These are phyloP conservation scores for Ophiocordyceps unilateralis DNA, from an alignment of 2,329 filamentous ascomycete genomes.

Conservation along the genomic window DNA sequence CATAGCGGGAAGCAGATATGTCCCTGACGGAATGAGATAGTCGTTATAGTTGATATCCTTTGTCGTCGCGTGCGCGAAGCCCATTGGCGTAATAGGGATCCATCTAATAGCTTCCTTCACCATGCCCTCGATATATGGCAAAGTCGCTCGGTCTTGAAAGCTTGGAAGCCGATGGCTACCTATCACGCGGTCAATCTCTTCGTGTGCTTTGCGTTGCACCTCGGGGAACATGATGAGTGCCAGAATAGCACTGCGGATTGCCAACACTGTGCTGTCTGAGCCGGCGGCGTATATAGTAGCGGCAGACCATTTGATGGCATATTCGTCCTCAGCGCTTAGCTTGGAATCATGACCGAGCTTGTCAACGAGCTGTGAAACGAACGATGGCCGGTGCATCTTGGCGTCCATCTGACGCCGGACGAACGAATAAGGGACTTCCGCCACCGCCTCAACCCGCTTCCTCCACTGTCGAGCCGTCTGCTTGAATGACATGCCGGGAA, in stretches of 20 bases:
- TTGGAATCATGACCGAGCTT: neutral
- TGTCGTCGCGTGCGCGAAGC: conserved; percentile 19
- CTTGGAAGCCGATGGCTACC: conserved; percentile 23
- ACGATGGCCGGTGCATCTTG: neutral
- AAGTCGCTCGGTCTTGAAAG: conserved; percentile 20
- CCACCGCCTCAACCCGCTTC: neutral
- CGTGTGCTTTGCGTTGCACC: conserved; percentile 22
- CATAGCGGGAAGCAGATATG: conserved; percentile 8
- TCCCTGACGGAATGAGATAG: conserved; percentile 11
- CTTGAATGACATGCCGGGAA: neutral
- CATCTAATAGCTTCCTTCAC: conserved; percentile 15
- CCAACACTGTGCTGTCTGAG: conserved; percentile 1
- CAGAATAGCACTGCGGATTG: conserved; percentile 16
- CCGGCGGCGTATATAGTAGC: conserved; percentile 5
- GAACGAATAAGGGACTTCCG: neutral
- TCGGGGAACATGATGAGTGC: conserved; percentile 26
- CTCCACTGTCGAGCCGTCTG: neutral
- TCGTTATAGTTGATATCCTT: conserved; percentile 10
- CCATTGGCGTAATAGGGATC: conserved; percentile 15
- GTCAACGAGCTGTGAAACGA: neutral
- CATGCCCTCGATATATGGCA: conserved; percentile 23
- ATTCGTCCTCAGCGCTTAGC: neutral
- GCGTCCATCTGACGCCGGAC: neutral
- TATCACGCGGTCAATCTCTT: conserved; percentile 24
- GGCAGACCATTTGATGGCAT: conserved; percentile 2